Evolutionary conservation across 768 basidiomycete genomes (phyloP), one percentile per base, ranked within the genome.

Genomic region (Agrocybe praecox): DNA sequence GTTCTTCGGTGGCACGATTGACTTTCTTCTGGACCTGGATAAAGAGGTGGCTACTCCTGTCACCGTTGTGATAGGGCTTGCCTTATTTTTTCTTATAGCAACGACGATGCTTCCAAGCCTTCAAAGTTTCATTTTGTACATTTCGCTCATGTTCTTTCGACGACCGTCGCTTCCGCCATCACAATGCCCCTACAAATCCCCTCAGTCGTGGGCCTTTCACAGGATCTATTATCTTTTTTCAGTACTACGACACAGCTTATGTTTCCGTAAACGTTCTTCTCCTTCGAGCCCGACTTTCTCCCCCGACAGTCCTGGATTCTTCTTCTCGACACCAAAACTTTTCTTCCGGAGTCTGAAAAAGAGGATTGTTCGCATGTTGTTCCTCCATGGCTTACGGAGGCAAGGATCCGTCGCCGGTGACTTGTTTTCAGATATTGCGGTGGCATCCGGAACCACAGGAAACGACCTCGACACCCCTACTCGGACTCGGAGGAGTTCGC

Each of bases 161-260:
- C 52, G 15, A 45, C 36, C 43, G 33, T 7, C 19, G 12, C 29
- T 45, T 22, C 29, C 17, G 15, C 43, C n/a, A 15, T 21, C 17
- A 24, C 52, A 44, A n/a, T 46, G 43, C n/a, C 52, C 52, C 9
- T 44, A 53, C 19, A 53, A 53, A 19, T 32, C 52, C 12, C 44
- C 52, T 9, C 49, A 51, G 23, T 53, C 52, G 2, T 36, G 50
- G 17, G 49, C 55, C n/a, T 51, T 56, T 32, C 42, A 43, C 14
- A 33, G 40, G 50, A 0, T 44, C 36, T 18, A 46, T 36, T 40
- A 40, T 12, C 14, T 40, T 15, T 40, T 40, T 12, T 14, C 12
- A n/a, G 36, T 40, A n/a, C 14, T 40, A 4, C 12, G 36, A 12
- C 36, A 40, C 12, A 40, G 36, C 14, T 40, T 40, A 12, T 15